A percentile compares a stretch with the other conserved stretches of the same genome.
phyloP scores from a whole-genome alignment of 176 grass and related monocot species.

The Pontederia crassipes region DNA sequence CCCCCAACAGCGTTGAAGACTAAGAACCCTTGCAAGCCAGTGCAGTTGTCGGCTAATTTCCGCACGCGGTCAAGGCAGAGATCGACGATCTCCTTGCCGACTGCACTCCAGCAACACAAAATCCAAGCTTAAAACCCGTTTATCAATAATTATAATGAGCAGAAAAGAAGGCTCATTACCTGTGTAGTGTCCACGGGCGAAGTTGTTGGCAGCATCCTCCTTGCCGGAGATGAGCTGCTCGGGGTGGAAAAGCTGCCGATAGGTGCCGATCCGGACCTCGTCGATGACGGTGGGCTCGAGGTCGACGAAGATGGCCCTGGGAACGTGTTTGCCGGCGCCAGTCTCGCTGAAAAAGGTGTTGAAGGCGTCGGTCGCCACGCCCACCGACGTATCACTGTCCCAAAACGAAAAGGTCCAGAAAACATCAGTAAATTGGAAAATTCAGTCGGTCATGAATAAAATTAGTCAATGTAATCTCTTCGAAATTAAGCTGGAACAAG shows the following conservation, averaged over 20 bases:
- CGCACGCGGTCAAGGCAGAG: slow-evolving; percentile 11
- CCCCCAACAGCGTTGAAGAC: slow-evolving; percentile 12
- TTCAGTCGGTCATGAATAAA: background rate
- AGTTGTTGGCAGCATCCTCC: slow-evolving; percentile 12
- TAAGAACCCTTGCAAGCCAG: slow-evolving; percentile 10
- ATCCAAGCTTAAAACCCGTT: too few relatives aligned
- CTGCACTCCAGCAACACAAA: background rate
- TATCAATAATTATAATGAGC: background rate
- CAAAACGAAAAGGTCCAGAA: background rate
- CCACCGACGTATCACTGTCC: slow-evolving; percentile 4
- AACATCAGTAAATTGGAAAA: background rate
- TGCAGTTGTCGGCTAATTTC: slow-evolving; percentile 10
- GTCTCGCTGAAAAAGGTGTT: slow-evolving; percentile 15
- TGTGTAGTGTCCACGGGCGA: slow-evolving; percentile 7
- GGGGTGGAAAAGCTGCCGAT: slow-evolving; percentile 5
- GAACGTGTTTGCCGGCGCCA: slow-evolving; percentile 7
- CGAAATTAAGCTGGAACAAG: too few relatives aligned
- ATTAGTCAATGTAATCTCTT: background rate
- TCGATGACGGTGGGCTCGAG: slow-evolving; percentile 12
- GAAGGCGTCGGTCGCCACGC: slow-evolving; percentile 10
- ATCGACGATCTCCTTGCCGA: slow-evolving; percentile 12
- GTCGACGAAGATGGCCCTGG: slow-evolving; percentile 7
- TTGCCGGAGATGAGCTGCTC: slow-evolving; percentile 11
- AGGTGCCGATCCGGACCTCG: slow-evolving; percentile 5
- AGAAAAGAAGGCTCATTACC: background rate